Percentiles rank a stretch among this genome's conserved stretches.
These are phyloP conservation scores for Pythium dissotocum DNA, from an alignment of 352 stramenopile species.

Conservation along the genomic window DNA sequence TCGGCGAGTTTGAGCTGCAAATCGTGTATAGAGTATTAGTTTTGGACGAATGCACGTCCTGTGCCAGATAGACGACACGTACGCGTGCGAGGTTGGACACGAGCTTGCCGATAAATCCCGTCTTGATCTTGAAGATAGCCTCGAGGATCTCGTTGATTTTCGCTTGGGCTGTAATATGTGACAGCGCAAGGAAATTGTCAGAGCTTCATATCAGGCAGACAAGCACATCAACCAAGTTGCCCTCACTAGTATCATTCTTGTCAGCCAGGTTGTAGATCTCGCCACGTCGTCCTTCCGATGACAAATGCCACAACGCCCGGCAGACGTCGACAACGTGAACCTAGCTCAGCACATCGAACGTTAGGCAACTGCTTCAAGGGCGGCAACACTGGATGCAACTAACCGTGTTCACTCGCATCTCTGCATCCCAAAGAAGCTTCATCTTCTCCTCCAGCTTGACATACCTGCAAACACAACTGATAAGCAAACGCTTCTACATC, in stretches of 20 bases:
- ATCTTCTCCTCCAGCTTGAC: conserved; percentile 87
- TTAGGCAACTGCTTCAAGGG: neutral
- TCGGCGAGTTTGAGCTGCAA: conserved; percentile 63
- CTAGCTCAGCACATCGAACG: conserved; percentile 21
- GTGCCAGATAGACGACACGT: neutral
- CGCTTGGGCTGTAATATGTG: conserved; percentile 50
- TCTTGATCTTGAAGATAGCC: conserved; percentile 81
- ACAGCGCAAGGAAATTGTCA: neutral
- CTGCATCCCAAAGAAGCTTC: conserved; percentile 85
- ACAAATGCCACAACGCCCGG: conserved; percentile 76
- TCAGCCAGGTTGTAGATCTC: conserved; percentile 86
- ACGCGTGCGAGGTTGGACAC: conserved; percentile 80
- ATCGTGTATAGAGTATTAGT: neutral
- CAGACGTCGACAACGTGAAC: conserved; percentile 83
- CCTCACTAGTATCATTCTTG: conserved; percentile 83
- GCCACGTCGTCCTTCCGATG: conserved; percentile 44
- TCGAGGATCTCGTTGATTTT: conserved; percentile 80
- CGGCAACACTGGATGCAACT: neutral
- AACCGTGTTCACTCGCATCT: conserved; percentile 89
- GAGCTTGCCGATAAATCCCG: conserved; percentile 85
- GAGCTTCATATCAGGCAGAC: too few species aligned
- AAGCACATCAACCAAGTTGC: too few species aligned
- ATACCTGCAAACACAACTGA: conserved; percentile 42
- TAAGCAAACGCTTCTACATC: conserved; percentile 53
- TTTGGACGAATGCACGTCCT: too few species aligned